These are phyloP conservation scores for Oldenlandia corymbosa DNA, from an alignment of 257 asterid species.

Conservation along the genomic window DNA sequence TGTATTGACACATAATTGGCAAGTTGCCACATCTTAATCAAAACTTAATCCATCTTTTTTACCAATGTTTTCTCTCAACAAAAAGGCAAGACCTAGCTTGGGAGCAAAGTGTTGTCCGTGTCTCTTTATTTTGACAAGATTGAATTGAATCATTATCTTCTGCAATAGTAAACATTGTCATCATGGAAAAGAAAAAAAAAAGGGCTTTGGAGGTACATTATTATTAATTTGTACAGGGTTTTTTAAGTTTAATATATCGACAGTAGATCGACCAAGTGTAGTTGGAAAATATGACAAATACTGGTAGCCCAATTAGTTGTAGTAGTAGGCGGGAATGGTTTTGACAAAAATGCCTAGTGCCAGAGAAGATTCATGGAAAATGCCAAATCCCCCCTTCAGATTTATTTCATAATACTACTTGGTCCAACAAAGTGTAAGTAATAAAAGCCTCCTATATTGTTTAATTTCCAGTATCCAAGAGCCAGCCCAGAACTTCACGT, in stretches of 20 bases:
- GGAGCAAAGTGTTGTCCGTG: not conserved
- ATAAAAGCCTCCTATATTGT: no score
- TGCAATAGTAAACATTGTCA: no score
- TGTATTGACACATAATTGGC: not conserved
- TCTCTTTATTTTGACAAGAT: not conserved
- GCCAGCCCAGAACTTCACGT: slow-evolving; percentile 2
- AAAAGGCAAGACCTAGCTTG: not conserved
- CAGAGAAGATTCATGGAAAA: not conserved
- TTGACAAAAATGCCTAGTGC: slow-evolving; percentile 1
- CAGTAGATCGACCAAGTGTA: no score
- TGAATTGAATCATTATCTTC: no score
- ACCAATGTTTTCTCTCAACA: not conserved
- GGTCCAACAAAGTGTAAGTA: no score
- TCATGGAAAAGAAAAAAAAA: no score
- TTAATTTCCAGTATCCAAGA: not conserved
- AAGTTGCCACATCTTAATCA: not conserved
- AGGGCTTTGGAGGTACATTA: no score
- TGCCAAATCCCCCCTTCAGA: no score
- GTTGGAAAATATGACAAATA: not conserved
- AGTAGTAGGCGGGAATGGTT: not conserved
- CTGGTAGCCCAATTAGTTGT: no score
- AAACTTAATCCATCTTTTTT: not conserved
- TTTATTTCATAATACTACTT: no score
- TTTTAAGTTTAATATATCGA: no score
- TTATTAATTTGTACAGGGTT: no score